These are phyloP conservation scores for Gracilaria gracilis DNA, from an alignment of 23 red algal genomes.

Conservation along the genomic window DNA sequence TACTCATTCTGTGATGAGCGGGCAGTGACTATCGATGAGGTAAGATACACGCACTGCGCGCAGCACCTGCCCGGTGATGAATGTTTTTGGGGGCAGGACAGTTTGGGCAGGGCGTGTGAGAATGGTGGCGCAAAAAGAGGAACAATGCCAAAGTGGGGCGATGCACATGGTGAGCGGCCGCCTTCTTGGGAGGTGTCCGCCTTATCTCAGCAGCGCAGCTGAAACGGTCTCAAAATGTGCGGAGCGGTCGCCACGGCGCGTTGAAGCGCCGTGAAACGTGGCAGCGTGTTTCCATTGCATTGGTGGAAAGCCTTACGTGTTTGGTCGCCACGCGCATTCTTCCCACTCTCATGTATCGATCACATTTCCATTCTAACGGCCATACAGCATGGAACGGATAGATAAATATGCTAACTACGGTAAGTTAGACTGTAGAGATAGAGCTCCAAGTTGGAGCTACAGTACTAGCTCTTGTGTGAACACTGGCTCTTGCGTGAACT, in stretches of 20 bases:
- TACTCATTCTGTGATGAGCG: constrained; percentile 1
- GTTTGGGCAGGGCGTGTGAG: neutral
- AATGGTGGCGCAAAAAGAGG: neutral
- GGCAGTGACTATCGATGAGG: neutral
- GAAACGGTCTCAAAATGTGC: constrained; percentile 8
- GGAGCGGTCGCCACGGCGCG: neutral
- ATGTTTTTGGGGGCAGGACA: neutral
- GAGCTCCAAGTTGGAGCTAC: too few relatives aligned
- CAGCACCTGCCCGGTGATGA: neutral
- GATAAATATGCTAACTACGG: too few relatives aligned
- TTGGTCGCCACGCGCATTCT: too few relatives aligned
- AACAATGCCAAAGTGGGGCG: neutral
- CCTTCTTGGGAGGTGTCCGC: neutral
- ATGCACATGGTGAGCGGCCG: constrained; percentile 15
- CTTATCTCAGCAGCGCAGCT: neutral
- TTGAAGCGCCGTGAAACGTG: neutral
- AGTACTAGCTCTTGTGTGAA: too few relatives aligned
- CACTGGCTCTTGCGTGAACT: too few relatives aligned
- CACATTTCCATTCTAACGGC: too few relatives aligned
- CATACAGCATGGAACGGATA: too few relatives aligned
- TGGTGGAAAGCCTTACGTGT: neutral
- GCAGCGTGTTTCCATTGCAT: neutral
- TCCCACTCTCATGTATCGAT: too few relatives aligned
- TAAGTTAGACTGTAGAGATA: too few relatives aligned
- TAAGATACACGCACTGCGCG: neutral